phyloP scores from a whole-genome alignment of 2,329 filamentous ascomycete species.

The Epichloe brachyelytri region DNA sequence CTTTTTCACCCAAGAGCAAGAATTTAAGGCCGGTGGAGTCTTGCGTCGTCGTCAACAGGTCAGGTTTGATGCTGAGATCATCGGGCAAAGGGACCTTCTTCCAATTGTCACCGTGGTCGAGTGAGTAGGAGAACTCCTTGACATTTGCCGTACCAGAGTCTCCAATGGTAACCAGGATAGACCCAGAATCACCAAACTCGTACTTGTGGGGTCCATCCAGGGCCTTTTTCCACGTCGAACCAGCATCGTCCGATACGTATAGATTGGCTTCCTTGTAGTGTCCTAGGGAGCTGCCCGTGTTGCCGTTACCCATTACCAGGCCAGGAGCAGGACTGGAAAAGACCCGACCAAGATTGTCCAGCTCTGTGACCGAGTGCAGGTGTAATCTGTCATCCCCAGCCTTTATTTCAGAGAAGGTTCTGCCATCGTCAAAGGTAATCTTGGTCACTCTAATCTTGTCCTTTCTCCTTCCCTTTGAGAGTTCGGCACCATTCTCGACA shows the following conservation, averaged over 20 bases:
- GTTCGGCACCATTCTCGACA: slow-evolving; percentile 73
- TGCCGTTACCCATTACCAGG: slow-evolving; percentile 86
- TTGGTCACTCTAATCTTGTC: slow-evolving; percentile 60
- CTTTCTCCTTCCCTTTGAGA: slow-evolving; percentile 37
- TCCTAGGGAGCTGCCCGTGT: slow-evolving; percentile 64
- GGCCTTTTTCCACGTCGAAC: slow-evolving; percentile 66
- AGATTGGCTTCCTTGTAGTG: slow-evolving; percentile 63
- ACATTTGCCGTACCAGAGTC: slow-evolving; percentile 54
- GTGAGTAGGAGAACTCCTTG: slow-evolving; percentile 56
- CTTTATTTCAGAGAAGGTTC: slow-evolving; percentile 66
- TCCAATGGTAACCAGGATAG: slow-evolving; percentile 69
- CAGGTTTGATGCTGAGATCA: slow-evolving; percentile 53
- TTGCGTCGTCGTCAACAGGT: slow-evolving; percentile 71
- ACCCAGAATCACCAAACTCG: slow-evolving; percentile 89
- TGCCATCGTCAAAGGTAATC: slow-evolving; percentile 92
- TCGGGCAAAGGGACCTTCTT: slow-evolving; percentile 53
- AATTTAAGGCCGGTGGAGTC: slow-evolving; percentile 93
- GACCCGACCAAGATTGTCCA: slow-evolving; percentile 69
- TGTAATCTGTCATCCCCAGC: slow-evolving; percentile 60
- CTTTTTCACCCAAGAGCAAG: slow-evolving; percentile 54
- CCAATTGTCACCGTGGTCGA: slow-evolving; percentile 86
- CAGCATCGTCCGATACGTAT: slow-evolving; percentile 84
- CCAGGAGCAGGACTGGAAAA: slow-evolving; percentile 92
- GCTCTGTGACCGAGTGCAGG: slow-evolving; percentile 81
- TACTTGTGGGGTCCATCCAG: slow-evolving; percentile 82